Evolutionary conservation across 208 protist genomes (phyloP).

Genomic region (Leishmania tropica): DNA sequence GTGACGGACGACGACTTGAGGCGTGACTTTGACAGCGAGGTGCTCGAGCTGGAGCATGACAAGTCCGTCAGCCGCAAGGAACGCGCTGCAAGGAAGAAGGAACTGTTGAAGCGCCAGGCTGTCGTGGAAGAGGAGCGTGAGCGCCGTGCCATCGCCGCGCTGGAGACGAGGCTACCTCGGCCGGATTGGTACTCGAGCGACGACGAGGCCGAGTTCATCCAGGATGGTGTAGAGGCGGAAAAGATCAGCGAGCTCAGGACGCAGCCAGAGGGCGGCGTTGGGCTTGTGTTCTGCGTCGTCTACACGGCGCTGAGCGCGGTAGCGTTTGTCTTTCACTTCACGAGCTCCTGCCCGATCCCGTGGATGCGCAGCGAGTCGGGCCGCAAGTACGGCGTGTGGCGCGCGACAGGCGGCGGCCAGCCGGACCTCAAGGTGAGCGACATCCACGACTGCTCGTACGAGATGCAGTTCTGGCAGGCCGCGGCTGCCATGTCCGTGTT

Average conservation of each 20-base stretch:
- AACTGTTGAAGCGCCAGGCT: conserved; percentile 21
- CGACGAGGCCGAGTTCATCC: conserved; percentile 36
- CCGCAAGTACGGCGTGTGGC: conserved; percentile 46
- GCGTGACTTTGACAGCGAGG: conserved; percentile 32
- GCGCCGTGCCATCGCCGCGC: conserved; percentile 31
- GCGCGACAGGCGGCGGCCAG: conserved; percentile 39
- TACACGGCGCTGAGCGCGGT: conserved; percentile 35
- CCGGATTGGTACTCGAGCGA: conserved; percentile 59
- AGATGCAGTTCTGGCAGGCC: conserved; percentile 58
- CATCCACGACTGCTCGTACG: conserved; percentile 50
- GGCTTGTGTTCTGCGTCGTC: conserved; percentile 19
- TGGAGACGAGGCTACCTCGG: conserved; percentile 45
- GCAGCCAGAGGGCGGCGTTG: conserved; percentile 31
- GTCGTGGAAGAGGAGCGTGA: conserved; percentile 32
- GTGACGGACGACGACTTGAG: conserved; percentile 29
- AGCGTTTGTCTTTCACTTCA: conserved; percentile 46
- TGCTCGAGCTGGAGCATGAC: conserved; percentile 21
- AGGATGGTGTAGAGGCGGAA: conserved; percentile 20
- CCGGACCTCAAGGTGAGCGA: conserved; percentile 29
- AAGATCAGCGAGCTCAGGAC: conserved; percentile 37
- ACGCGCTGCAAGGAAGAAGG: conserved; percentile 26
- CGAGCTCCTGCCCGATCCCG: conserved; percentile 43
- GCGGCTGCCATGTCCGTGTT: conserved; percentile 44
- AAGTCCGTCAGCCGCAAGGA: conserved; percentile 24
- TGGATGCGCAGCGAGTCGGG: conserved; percentile 39